A percentile compares a stretch with the other conserved stretches of the same genome.
phyloP scores from a whole-genome alignment of 352 stramenopile genomes.

The Pythium inflatum region DNA sequence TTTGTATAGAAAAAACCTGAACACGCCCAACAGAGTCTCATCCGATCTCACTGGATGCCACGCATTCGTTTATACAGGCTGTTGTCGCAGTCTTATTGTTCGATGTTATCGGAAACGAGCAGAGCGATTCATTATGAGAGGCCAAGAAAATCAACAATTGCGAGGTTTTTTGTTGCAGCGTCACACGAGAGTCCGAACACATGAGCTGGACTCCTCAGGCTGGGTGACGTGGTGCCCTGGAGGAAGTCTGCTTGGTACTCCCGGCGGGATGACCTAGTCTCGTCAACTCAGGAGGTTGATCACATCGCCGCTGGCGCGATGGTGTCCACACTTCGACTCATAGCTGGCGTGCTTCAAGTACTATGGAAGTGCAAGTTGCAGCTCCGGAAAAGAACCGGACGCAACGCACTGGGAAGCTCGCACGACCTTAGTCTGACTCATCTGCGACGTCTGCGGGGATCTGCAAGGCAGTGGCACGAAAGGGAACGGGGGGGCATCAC shows the following conservation, averaged over 20 bases:
- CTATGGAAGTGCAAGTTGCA: conserved; percentile 1
- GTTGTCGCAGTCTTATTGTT: not conserved
- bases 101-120: not conserved
- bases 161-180: conserved; percentile 14
- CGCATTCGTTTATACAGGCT: not conserved
- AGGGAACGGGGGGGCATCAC: no score
- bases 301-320: no score
- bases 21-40: conserved; percentile 25
- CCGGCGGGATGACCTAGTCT: not conserved
- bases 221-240: conserved; percentile 1
- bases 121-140: not conserved
- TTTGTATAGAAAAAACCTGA: conserved; percentile 34
- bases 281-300: no score
- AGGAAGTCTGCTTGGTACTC: not conserved
- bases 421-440: no score
- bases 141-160: not conserved
- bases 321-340: not conserved
- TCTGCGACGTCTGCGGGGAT: no score
- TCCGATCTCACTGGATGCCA: conserved; percentile 3
- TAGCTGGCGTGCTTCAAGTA: not conserved
- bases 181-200: not conserved
- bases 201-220: not conserved
- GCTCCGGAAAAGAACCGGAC: not conserved
- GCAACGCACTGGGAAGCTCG: no score
- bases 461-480: no score